Evolutionary conservation across 495 filamentous ascomycete species (phyloP).

Genomic region (Alectoria sarmentosa): DNA sequence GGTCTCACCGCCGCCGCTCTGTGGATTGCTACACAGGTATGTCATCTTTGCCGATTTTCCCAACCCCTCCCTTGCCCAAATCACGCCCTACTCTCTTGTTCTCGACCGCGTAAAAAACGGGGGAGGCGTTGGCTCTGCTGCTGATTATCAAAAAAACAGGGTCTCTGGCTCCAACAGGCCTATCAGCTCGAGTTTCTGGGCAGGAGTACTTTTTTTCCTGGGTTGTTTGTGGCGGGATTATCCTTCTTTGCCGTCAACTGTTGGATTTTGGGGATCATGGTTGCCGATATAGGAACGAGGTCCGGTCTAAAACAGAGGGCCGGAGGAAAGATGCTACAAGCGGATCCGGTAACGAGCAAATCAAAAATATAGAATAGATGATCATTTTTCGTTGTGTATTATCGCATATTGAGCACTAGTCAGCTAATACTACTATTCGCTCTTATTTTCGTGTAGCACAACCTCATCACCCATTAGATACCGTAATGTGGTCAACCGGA

Average conservation of each 20-base stretch:
- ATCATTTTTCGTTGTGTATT: not conserved
- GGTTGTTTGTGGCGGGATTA: conserved; percentile 66
- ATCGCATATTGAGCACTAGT: not conserved
- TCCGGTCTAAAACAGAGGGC: not conserved
- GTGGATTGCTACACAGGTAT: conserved; percentile 66
- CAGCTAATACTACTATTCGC: not conserved
- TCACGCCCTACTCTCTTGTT: not conserved
- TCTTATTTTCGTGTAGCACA: not conserved
- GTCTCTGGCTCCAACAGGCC: conserved; percentile 79
- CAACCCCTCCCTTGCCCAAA: not conserved
- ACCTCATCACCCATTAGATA: not conserved
- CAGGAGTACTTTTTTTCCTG: conserved; percentile 74
- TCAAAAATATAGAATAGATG: not conserved
- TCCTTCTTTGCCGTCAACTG: conserved; percentile 79
- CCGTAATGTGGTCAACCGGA: not conserved
- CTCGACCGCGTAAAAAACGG: not conserved
- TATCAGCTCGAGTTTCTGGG: conserved; percentile 87
- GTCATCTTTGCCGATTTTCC: not conserved
- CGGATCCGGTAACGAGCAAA: not conserved
- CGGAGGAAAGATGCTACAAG: not conserved
- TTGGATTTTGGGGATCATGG: conserved; percentile 77
- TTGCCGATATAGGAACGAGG: conserved; percentile 52
- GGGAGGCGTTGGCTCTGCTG: not conserved
- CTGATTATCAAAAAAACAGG: conserved; percentile 38
- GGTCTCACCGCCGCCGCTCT: conserved; percentile 57